Evolutionary conservation across 2,329 filamentous ascomycete species (phyloP).

Genomic region (Claviceps maximensis): DNA sequence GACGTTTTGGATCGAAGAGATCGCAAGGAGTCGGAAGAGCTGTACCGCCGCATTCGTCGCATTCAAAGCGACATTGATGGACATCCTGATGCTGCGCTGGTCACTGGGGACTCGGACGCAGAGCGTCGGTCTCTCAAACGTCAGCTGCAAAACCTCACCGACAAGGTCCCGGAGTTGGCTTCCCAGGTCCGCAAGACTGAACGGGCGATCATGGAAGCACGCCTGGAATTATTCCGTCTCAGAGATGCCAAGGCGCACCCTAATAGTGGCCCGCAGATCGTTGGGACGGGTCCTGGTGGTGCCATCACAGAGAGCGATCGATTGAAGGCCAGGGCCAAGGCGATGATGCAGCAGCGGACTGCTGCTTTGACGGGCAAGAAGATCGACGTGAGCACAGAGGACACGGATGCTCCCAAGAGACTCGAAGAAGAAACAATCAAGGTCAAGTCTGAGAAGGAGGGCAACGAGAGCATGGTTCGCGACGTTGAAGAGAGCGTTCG

Average conservation of each 20-base stretch:
- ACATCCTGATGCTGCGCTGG: conserved; percentile 63
- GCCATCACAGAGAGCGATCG: conserved; percentile 84
- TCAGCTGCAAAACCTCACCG: conserved; percentile 76
- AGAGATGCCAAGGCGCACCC: conserved; percentile 90
- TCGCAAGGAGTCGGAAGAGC: conserved; percentile 79
- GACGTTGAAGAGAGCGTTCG: conserved; percentile 94
- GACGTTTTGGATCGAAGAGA: conserved; percentile 84
- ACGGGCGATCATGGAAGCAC: conserved; percentile 82
- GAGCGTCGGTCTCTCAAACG: conserved; percentile 77
- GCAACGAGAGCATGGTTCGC: conserved; percentile 89
- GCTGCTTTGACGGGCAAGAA: conserved; percentile 84
- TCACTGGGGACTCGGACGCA: conserved; percentile 68
- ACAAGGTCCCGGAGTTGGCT: conserved; percentile 81
- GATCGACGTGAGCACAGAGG: conserved; percentile 53
- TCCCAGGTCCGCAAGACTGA: conserved; percentile 86
- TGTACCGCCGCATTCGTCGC: conserved; percentile 82
- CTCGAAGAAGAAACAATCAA: conserved; percentile 79
- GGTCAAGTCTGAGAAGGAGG: conserved; percentile 73
- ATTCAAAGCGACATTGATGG: conserved; percentile 90
- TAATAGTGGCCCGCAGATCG: conserved; percentile 62
- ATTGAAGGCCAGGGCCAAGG: conserved; percentile 86
- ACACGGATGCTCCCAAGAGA: conserved; percentile 66
- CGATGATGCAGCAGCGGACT: conserved; percentile 97
- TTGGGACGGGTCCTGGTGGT: conserved; percentile 88
- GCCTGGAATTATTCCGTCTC: conserved; percentile 82